phyloP scores from a whole-genome alignment of 768 basidiomycete genomes.

The Cyclocybe cylindracea region DNA sequence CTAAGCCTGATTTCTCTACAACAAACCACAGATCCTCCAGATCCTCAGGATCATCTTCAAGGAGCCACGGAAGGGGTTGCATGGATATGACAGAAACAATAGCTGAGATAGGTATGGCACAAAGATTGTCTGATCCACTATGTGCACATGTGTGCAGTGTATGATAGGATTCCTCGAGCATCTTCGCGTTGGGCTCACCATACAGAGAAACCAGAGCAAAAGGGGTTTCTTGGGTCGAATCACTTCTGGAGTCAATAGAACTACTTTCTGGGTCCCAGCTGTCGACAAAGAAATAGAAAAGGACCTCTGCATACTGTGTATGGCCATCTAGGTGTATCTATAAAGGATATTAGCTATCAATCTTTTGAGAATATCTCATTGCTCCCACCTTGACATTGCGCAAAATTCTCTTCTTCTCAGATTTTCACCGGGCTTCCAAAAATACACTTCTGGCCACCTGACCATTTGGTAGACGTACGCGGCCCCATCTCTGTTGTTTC shows the following conservation, averaged over 20 bases:
- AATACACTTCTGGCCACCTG: constrained; percentile 34
- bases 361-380: too few species aligned
- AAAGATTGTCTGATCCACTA: constrained; percentile 2
- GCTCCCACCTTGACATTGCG: constrained; percentile 21
- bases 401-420: constrained; percentile 12
- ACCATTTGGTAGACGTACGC: constrained; percentile 35
- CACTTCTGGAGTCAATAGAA: neutral
- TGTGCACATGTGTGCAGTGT: constrained; percentile 14
- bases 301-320: constrained; percentile 15
- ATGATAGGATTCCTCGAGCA: constrained; percentile 17
- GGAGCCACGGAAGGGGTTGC: constrained; percentile 15
- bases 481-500: constrained; percentile 28
- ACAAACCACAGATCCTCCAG: constrained; percentile 39
- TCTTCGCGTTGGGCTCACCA: constrained; percentile 11
- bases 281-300: constrained; percentile 16
- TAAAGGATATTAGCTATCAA: too few species aligned
- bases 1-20: constrained; percentile 40
- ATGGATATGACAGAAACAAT: constrained; percentile 24
- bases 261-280: neutral
- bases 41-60: too few species aligned
- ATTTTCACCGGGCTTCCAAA: constrained; percentile 24
- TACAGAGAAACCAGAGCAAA: constrained; percentile 18
- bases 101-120: constrained; percentile 7
- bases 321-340: constrained; percentile 5
- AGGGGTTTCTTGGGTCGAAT: neutral